These are phyloP conservation scores for Coemansia sp. DNA, from an alignment of 192 early-diverging fungal genomes.

Conservation along the genomic window DNA sequence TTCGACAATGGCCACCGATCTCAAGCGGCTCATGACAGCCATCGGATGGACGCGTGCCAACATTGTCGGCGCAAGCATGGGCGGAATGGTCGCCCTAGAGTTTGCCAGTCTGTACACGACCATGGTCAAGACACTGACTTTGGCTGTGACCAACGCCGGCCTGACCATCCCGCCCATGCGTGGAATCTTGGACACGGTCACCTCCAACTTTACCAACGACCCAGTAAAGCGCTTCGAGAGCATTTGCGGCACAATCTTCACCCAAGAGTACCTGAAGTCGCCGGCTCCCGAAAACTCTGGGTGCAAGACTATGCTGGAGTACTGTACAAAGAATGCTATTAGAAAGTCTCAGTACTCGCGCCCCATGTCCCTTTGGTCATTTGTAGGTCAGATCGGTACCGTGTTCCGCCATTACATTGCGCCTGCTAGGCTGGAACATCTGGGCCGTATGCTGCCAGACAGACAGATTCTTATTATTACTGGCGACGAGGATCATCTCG, in stretches of 20 bases:
- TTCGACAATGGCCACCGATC: constrained; percentile 61
- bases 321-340: constrained; percentile 34
- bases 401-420: constrained; percentile 57
- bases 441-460: constrained; percentile 38
- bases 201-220: constrained; percentile 39
- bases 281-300: constrained; percentile 40
- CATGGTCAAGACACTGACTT: constrained; percentile 56
- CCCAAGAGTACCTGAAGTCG: constrained; percentile 35
- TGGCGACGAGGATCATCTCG: constrained; percentile 50
- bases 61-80: constrained; percentile 85
- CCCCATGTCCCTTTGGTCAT: constrained; percentile 42
- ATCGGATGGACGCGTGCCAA: constrained; percentile 75
- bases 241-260: constrained; percentile 45
- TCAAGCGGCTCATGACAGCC: constrained; percentile 64
- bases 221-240: constrained; percentile 40
- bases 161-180: constrained; percentile 37
- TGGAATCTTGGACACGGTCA: constrained; percentile 35
- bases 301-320: constrained; percentile 43
- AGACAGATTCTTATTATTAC: constrained; percentile 51
- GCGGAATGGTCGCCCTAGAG: constrained; percentile 84
- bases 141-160: constrained; percentile 50
- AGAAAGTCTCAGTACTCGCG: constrained; percentile 41
- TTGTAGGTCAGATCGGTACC: constrained; percentile 42
- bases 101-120: constrained; percentile 62
- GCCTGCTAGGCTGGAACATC: constrained; percentile 26